Percentiles rank a stretch among this genome's conserved stretches.
Evolutionary conservation across 306 rosid genomes (phyloP).

Genomic region (Cicer bijugum): DNA sequence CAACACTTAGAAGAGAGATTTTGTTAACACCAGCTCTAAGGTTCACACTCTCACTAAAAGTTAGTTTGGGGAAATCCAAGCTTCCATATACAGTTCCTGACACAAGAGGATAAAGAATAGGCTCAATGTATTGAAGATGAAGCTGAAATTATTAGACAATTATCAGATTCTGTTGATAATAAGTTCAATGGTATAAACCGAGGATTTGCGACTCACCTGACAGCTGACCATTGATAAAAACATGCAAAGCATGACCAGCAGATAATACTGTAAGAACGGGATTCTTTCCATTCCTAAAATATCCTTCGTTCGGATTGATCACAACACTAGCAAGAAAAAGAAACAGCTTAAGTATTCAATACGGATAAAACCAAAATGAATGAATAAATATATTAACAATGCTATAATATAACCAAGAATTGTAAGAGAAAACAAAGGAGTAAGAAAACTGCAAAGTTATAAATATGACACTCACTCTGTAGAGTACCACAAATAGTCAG

Average conservation of each 20-base stretch:
- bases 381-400: slow-evolving; percentile 15
- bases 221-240: slow-evolving; percentile 77
- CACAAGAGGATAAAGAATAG: slow-evolving; percentile 27
- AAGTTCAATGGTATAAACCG: not conserved
- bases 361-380: not conserved
- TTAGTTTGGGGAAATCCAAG: slow-evolving; percentile 77
- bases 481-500: slow-evolving; percentile 96
- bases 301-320: slow-evolving; percentile 73
- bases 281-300: slow-evolving; percentile 68
- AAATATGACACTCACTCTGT: slow-evolving; percentile 91
- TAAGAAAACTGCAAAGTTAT: slow-evolving; percentile 8
- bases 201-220: slow-evolving; percentile 60
- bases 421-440: not conserved
- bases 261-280: slow-evolving; percentile 80
- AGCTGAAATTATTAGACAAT: slow-evolving; percentile 37
- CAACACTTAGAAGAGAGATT: slow-evolving; percentile 87
- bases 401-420: slow-evolving; percentile 1
- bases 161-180: slow-evolving; percentile 1
- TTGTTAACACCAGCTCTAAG: slow-evolving; percentile 84
- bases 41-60: slow-evolving; percentile 70
- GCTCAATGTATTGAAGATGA: slow-evolving; percentile 36
- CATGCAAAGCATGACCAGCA: slow-evolving; percentile 97
- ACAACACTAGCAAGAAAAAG: slow-evolving; percentile 62
- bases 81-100: slow-evolving; percentile 93
- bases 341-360: slow-evolving; percentile 20